Percentiles rank a stretch among this genome's conserved stretches.
These are phyloP conservation scores for Cyclotella kingstonii DNA, from an alignment of 108 stramenopile species.

Conservation along the genomic window DNA sequence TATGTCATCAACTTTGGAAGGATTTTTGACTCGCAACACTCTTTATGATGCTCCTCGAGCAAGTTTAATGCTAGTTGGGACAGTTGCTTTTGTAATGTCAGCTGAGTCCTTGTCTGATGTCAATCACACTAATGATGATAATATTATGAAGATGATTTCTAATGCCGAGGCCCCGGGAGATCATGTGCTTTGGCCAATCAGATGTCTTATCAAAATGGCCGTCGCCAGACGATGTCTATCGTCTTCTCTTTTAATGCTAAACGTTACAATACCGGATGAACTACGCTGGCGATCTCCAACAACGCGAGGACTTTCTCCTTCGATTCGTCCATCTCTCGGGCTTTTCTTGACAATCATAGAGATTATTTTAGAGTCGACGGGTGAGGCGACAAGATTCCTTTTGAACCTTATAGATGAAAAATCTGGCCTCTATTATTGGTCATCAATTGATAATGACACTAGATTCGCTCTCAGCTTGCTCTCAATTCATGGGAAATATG, in stretches of 20 bases:
- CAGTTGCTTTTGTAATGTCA: conserved; percentile 43
- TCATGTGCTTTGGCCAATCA: conserved; percentile 65
- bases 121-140: conserved; percentile 1
- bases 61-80: conserved; percentile 62
- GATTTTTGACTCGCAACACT: conserved; percentile 57
- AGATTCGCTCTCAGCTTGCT: conserved; percentile 54
- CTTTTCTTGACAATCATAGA: conserved; percentile 53
- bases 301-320: conserved; percentile 8
- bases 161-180: conserved; percentile 22
- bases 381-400: conserved; percentile 47
- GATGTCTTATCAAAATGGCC: conserved; percentile 63
- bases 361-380: conserved; percentile 55
- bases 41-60: conserved; percentile 66
- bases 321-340: conserved; percentile 40
- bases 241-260: conserved; percentile 60
- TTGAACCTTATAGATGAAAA: conserved; percentile 62
- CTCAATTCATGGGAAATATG: conserved; percentile 49
- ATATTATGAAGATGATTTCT: conserved; percentile 37
- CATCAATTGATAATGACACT: conserved; percentile 63
- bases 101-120: conserved; percentile 18
- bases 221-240: conserved; percentile 61
- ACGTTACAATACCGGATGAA: conserved; percentile 76
- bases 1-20: conserved; percentile 60
- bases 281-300: conserved; percentile 50
- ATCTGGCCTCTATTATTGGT: conserved; percentile 55